These are phyloP conservation scores for Inga leiocalycina DNA, from an alignment of 306 rosid genomes.

Conservation along the genomic window DNA sequence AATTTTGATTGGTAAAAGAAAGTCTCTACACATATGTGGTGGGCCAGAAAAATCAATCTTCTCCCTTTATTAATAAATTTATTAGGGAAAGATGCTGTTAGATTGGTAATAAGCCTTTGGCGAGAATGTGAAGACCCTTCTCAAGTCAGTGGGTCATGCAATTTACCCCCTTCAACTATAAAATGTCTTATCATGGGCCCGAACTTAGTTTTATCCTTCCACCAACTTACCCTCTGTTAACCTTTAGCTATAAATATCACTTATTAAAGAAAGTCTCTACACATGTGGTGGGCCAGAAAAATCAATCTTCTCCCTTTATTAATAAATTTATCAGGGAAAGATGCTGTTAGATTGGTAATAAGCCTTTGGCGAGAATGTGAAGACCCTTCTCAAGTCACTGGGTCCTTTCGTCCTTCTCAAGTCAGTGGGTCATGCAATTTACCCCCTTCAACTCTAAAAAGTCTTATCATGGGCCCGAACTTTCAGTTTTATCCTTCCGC, in stretches of 20 bases:
- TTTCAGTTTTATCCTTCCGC: background rate
- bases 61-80: slow-evolving; percentile 1
- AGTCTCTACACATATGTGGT: slow-evolving; percentile 10
- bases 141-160: background rate
- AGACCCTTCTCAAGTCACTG: background rate
- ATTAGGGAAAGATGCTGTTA: slow-evolving; percentile 19
- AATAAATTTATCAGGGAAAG: background rate
- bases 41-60: background rate
- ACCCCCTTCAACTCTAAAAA: background rate
- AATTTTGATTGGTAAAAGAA: slow-evolving; percentile 25
- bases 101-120: background rate
- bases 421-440: background rate
- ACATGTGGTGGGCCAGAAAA: background rate
- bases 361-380: background rate
- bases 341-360: slow-evolving; percentile 15
- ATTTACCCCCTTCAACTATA: background rate
- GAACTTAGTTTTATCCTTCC: background rate
- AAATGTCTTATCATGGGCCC: background rate
- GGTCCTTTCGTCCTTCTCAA: background rate
- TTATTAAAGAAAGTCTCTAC: slow-evolving; percentile 6
- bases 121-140: background rate
- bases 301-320: slow-evolving; percentile 3
- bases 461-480: background rate
- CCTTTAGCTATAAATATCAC: too few species aligned
- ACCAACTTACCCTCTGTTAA: background rate